Conservation (phyloP, 2,329 filamentous ascomycete genomes). For the Coleophoma eucalyptorum region DNA sequence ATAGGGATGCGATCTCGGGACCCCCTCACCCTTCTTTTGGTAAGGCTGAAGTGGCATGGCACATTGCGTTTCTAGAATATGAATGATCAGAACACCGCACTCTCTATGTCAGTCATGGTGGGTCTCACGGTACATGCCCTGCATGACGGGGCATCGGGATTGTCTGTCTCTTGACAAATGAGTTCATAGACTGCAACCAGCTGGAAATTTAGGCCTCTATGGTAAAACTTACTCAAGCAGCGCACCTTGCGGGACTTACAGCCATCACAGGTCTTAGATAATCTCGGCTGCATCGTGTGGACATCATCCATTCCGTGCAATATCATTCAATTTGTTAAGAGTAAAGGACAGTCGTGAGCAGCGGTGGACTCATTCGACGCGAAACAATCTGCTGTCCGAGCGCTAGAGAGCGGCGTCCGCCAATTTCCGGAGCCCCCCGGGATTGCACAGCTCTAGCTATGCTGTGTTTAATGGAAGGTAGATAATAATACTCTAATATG, state of each 20-base stretch:
- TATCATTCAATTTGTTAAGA: no score
- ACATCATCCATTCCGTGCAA: no score
- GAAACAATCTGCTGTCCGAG: no score
- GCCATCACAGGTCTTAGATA: constrained; percentile 30
- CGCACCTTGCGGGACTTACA: constrained; percentile 37
- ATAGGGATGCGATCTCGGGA: not conserved
- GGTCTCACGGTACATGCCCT: constrained; percentile 1
- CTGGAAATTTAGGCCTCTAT: not conserved
- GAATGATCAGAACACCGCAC: constrained; percentile 1
- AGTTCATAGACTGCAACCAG: not conserved
- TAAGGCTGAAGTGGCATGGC: constrained; percentile 21
- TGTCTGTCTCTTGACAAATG: not conserved
- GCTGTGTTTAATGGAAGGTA: no score
- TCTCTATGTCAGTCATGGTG: not conserved
- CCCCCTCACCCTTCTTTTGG: constrained; percentile 10
- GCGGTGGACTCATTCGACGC: no score
- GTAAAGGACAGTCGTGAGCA: no score
- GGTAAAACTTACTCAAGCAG: constrained; percentile 28
- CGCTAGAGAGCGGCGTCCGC: no score
- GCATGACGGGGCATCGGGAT: not conserved
- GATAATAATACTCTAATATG: no score
- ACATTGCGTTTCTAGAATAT: constrained; percentile 14
- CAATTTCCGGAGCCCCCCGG: no score
- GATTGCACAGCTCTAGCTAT: no score
- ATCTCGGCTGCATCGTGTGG: not conserved